A percentile compares a stretch with the other conserved stretches of the same genome.
These are phyloP conservation scores for Nemania serpens DNA, from an alignment of 2,329 filamentous ascomycete genomes.

Conservation along the genomic window DNA sequence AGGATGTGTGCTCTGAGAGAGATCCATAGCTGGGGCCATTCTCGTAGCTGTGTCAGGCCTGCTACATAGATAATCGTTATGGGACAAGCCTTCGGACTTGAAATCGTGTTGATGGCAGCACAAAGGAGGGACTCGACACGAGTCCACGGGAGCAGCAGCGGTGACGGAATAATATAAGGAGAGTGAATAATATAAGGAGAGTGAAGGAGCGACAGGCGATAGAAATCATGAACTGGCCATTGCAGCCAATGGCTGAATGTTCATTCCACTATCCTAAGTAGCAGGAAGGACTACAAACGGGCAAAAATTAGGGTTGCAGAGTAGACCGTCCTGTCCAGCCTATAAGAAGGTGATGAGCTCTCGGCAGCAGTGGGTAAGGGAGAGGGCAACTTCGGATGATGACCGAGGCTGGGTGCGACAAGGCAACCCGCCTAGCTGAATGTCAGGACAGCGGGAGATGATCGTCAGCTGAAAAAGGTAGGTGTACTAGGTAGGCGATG, in stretches of 20 bases:
- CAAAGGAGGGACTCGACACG: constrained; percentile 23
- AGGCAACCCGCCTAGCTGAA: constrained; percentile 7
- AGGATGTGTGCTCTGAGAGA: constrained; percentile 50
- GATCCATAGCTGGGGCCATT: constrained; percentile 55
- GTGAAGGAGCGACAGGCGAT: constrained; percentile 34
- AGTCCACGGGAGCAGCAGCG: constrained; percentile 24
- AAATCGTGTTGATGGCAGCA: not conserved
- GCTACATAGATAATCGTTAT: constrained; percentile 2
- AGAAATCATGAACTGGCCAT: constrained; percentile 31
- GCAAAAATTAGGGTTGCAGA: constrained; percentile 19
- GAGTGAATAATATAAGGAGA: constrained; percentile 27
- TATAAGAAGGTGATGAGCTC: constrained; percentile 20
- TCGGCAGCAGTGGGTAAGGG: not conserved
- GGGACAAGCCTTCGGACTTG: not conserved
- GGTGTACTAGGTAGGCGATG: constrained; percentile 27
- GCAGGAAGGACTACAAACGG: constrained; percentile 20
- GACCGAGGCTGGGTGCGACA: constrained; percentile 21
- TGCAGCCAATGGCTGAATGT: constrained; percentile 26
- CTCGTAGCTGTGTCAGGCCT: not conserved
- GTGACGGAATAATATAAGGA: constrained; percentile 21
- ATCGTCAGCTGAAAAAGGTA: constrained; percentile 39
- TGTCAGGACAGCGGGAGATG: constrained; percentile 23
- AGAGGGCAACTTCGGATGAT: not conserved
- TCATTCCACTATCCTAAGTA: constrained; percentile 11
- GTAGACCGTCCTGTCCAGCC: constrained; percentile 15